Conservation (phyloP, 2,329 filamentous ascomycete genomes). For the Coleophoma cylindrospora region DNA sequence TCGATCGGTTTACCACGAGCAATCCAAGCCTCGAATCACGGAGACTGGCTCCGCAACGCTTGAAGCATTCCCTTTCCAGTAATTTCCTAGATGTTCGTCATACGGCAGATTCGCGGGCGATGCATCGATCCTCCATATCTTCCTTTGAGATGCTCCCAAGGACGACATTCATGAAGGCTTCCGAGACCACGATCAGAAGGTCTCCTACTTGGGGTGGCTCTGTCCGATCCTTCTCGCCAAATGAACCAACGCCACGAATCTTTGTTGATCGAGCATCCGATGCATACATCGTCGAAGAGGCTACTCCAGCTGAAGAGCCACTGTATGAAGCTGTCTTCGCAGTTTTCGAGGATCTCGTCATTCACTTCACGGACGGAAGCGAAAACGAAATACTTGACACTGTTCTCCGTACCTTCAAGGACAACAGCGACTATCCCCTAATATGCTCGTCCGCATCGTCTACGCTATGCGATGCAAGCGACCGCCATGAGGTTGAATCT, state of each 20-base stretch:
- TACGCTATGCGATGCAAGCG: neutral
- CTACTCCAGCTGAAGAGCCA: neutral
- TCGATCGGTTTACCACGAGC: slow-evolving; percentile 10
- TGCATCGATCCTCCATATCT: neutral
- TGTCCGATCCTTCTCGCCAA: slow-evolving; percentile 3
- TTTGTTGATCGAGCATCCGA: slow-evolving; percentile 38
- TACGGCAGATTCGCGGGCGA: neutral
- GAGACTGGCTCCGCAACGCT: neutral
- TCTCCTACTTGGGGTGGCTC: slow-evolving; percentile 15
- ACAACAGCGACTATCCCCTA: slow-evolving; percentile 29
- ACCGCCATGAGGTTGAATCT: neutral
- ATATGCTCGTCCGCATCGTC: neutral
- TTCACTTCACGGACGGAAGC: slow-evolving; percentile 44
- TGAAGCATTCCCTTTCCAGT: slow-evolving; percentile 12
- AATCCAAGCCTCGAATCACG: slow-evolving; percentile 2
- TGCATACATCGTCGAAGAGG: slow-evolving; percentile 16
- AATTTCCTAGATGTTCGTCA: slow-evolving; percentile 6
- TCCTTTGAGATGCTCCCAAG: slow-evolving; percentile 17
- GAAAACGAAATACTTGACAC: slow-evolving; percentile 38
- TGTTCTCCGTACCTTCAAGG: slow-evolving; percentile 41
- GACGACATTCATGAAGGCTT: slow-evolving; percentile 23
- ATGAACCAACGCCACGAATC: neutral
- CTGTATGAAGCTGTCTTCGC: slow-evolving; percentile 40
- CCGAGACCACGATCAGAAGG: slow-evolving; percentile 23
- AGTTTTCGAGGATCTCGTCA: slow-evolving; percentile 49